A percentile compares a stretch with the other conserved stretches of the same genome.
Conservation (phyloP, 2,329 filamentous ascomycete species). For the Pseudogymnoascus sp. region DNA sequence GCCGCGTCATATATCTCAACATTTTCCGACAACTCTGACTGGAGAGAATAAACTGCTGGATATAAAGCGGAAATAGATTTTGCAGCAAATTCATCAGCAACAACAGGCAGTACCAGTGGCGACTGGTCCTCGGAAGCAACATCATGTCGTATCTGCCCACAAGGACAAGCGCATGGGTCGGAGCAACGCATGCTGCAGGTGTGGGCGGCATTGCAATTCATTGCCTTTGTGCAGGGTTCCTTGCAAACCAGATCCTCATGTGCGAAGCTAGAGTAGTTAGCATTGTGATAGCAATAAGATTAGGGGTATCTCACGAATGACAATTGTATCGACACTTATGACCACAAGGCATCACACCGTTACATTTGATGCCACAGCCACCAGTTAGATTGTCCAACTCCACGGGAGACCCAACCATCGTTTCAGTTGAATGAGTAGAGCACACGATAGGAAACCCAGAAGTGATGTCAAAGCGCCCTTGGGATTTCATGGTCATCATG, state of each 20-base stretch:
- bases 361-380: conserved; percentile 45
- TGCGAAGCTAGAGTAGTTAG: conserved; percentile 12
- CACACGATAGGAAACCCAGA: conserved; percentile 58
- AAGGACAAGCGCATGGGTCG: neutral
- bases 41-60: neutral
- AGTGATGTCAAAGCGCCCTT: conserved; percentile 27
- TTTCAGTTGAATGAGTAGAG: conserved; percentile 46
- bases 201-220: conserved; percentile 16
- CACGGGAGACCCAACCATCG: conserved; percentile 43
- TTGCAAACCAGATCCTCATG: conserved; percentile 22
- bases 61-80: neutral
- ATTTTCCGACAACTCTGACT: neutral
- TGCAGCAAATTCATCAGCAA: neutral
- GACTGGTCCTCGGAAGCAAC: neutral
- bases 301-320: conserved; percentile 18
- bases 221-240: conserved; percentile 17
- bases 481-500: conserved; percentile 34
- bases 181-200: neutral
- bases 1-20: neutral
- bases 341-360: conserved; percentile 26
- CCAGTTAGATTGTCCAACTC: conserved; percentile 48
- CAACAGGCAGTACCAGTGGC: neutral
- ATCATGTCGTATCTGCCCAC: neutral
- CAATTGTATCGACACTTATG: conserved; percentile 25
- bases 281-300: neutral